Percentiles rank a stretch among this genome's conserved stretches.
Conservation (phyloP, 306 rosid genomes). For the Quercus rubra region DNA sequence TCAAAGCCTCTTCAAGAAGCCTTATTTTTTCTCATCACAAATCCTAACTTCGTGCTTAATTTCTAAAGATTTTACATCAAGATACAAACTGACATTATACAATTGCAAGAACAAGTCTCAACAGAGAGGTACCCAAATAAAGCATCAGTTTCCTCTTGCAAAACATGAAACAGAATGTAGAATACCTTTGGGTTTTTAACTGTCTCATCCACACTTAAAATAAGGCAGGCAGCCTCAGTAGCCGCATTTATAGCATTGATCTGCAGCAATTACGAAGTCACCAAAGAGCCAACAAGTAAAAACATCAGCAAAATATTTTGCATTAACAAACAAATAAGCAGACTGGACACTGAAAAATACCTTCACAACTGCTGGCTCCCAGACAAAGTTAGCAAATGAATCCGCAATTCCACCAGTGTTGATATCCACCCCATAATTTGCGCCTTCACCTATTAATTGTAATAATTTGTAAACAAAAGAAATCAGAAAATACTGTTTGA, state of each 20-base stretch:
- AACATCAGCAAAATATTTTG: slow-evolving; percentile 8
- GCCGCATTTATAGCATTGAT: slow-evolving; percentile 98
- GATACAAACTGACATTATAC: not conserved
- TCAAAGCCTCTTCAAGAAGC: no score
- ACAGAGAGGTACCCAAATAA: not conserved
- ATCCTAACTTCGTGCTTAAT: no score
- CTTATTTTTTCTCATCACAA: no score
- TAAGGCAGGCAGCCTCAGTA: slow-evolving; percentile 95
- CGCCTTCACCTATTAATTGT: slow-evolving; percentile 65
- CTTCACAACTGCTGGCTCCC: slow-evolving; percentile 99
- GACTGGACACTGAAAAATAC: slow-evolving; percentile 24
- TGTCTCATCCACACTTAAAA: slow-evolving; percentile 94
- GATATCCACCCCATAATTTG: slow-evolving; percentile 89
- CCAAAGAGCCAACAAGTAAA: not conserved
- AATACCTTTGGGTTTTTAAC: slow-evolving; percentile 92
- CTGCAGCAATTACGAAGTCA: slow-evolving; percentile 51
- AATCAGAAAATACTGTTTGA: not conserved
- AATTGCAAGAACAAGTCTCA: not conserved
- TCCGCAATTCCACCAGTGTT: slow-evolving; percentile 93
- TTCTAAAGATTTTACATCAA: not conserved
- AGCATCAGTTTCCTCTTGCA: not conserved
- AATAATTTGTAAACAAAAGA: not conserved
- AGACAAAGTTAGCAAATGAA: slow-evolving; percentile 89
- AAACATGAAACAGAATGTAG: not conserved
- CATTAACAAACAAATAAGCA: not conserved